phyloP scores from a whole-genome alignment of 2,329 filamentous ascomycete species.

The Ceratocystis ficicola region DNA sequence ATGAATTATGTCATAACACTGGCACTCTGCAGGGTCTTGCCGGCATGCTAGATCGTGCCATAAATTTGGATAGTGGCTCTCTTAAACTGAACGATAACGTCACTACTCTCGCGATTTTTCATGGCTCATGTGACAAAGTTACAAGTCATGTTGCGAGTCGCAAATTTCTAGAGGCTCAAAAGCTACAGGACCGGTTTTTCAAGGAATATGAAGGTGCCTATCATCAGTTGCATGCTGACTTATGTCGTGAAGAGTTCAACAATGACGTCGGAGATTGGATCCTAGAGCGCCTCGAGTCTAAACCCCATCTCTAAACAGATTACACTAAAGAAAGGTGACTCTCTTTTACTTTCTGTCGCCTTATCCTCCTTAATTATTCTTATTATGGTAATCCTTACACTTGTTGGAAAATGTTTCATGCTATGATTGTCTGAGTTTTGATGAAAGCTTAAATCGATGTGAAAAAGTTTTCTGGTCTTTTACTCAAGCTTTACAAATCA shows the following conservation, averaged over 20 bases:
- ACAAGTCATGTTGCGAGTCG: conserved; percentile 54
- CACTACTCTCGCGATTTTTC: conserved; percentile 55
- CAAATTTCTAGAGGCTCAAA: conserved; percentile 47
- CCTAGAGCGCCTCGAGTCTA: conserved; percentile 32
- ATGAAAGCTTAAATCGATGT: too few species aligned
- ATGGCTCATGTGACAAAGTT: conserved; percentile 63
- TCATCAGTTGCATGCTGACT: conserved; percentile 60
- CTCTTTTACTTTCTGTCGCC: too few species aligned
- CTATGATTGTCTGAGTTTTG: too few species aligned
- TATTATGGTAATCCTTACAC: too few species aligned
- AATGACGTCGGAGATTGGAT: conserved; percentile 57
- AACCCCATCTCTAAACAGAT: conserved; percentile 31
- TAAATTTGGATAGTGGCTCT: conserved; percentile 45
- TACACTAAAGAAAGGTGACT: too few species aligned
- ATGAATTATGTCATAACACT: conserved; percentile 65
- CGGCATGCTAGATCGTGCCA: conserved; percentile 63
- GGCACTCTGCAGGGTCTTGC: conserved; percentile 75
- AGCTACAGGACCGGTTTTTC: conserved; percentile 56
- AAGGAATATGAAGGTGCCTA: conserved; percentile 65
- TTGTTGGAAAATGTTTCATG: too few species aligned
- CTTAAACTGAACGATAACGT: conserved; percentile 43
- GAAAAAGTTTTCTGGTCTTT: too few species aligned
- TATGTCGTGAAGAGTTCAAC: conserved; percentile 41
- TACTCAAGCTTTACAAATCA: too few species aligned
- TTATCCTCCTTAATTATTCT: too few species aligned